phyloP scores from a whole-genome alignment of 1,284 basidiomycete species.

The Sporisorium graminicola region DNA sequence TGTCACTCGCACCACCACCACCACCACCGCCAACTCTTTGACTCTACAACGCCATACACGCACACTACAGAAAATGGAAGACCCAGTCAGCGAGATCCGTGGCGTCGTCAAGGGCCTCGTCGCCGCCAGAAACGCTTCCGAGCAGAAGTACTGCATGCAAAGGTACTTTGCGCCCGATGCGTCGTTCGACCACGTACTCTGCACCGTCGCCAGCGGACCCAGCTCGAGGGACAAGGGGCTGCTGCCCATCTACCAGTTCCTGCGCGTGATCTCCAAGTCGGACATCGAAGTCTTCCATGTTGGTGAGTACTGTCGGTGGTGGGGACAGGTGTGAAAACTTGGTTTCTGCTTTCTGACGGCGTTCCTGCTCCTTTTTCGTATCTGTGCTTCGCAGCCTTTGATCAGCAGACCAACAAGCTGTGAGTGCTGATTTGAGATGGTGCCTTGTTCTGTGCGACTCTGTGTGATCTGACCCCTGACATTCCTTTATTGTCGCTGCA shows the following conservation, averaged over 20 bases:
- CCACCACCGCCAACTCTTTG: background rate
- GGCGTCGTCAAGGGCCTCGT: conserved; percentile 65
- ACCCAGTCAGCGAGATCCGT: conserved; percentile 60
- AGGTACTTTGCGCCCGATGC: conserved; percentile 63
- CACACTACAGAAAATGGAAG: conserved; percentile 55
- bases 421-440: background rate
- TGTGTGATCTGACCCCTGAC: background rate
- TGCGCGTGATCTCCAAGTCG: conserved; percentile 59
- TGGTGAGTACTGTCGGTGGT: conserved; percentile 40
- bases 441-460: too few relatives aligned
- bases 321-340: background rate
- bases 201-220: conserved; percentile 53
- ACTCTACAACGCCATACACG: background rate
- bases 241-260: conserved; percentile 67
- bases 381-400: conserved; percentile 12
- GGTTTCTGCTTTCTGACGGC: background rate
- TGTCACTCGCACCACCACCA: too few relatives aligned
- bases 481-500: too few relatives aligned
- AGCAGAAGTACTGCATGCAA: conserved; percentile 60
- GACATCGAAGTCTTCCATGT: conserved; percentile 59
- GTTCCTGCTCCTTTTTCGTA: background rate
- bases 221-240: conserved; percentile 63
- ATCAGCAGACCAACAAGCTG: conserved; percentile 32
- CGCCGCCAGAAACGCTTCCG: conserved; percentile 57
- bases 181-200: conserved; percentile 66